phyloP scores from a whole-genome alignment of 2,329 filamentous ascomycete genomes.

The Ustulina deusta region DNA sequence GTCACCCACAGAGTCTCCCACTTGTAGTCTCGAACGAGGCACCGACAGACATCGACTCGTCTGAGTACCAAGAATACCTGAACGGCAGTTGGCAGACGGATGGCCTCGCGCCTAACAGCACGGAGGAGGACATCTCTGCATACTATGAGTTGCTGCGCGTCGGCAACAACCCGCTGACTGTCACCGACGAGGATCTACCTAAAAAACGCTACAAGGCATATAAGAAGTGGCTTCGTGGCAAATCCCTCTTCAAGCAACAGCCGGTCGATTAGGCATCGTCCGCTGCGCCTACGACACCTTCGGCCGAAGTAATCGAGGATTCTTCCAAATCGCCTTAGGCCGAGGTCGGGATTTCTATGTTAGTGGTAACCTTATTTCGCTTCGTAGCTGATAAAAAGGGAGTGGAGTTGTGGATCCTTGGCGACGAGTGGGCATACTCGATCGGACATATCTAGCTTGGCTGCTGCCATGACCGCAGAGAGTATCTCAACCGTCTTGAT shows the following conservation, averaged over 20 bases:
- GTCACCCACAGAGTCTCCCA: constrained; percentile 88
- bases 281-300: constrained; percentile 35
- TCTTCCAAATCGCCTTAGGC: constrained; percentile 21
- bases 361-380: constrained; percentile 19
- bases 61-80: constrained; percentile 85
- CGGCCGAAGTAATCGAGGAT: constrained; percentile 43
- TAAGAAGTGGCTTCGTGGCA: constrained; percentile 91
- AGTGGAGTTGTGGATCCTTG: constrained; percentile 52
- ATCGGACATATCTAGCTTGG: constrained; percentile 46
- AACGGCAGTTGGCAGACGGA: constrained; percentile 74
- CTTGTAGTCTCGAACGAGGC: constrained; percentile 80
- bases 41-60: constrained; percentile 66
- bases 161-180: constrained; percentile 85
- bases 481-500: constrained; percentile 52
- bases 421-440: constrained; percentile 52
- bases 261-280: constrained; percentile 64
- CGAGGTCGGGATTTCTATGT: constrained; percentile 8
- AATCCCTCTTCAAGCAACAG: constrained; percentile 95
- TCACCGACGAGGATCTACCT: constrained; percentile 83
- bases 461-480: constrained; percentile 50
- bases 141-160: constrained; percentile 83
- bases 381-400: constrained; percentile 49
- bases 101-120: constrained; percentile 56
- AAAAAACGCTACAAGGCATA: constrained; percentile 99
- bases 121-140: constrained; percentile 75